Evolutionary conservation across 345 rosid species (phyloP), one percentile per base, ranked within the genome.

Genomic region (Moricandia arvensis): DNA sequence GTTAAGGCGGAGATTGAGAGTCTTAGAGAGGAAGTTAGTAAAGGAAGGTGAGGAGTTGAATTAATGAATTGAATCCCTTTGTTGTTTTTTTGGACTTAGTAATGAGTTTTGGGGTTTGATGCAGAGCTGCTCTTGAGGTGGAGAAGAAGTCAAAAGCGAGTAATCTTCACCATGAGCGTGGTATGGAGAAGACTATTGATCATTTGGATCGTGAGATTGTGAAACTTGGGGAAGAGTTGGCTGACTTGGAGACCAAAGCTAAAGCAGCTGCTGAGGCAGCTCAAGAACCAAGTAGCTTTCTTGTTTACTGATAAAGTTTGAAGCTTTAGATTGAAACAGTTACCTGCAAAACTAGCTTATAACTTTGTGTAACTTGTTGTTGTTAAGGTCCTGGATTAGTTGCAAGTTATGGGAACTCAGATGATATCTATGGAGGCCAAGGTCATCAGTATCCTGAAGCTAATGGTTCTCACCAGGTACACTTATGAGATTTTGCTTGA

Each of bases 111-210:
- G 35, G 12, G 37, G 26, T 34, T 29, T 41, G 49, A 21, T 66
- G 24, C 77, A 94, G 98, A 77, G 82, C 89, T 71, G 97, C 96
- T 45, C 77, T 91, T 75, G 96, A 89, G 71, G 54, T 8, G 54
- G 98, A 94, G 91, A 90, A 88, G 87, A 89, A 84, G 88, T 85
- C 88, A 1, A 75, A 65, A 21, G 86, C 83, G 5, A 85, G 86
- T 67, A 90, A 94, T 57, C 85, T 85, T 58, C 90, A 86, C 81
- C 91, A 90, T 29, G 78, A 81, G 34, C 82, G 82, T 13, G 79
- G 80, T 37, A 83, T 91, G 96, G 90, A 89, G 77, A 89, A 86
- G 70, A 87, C 89, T 45, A 79, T 83, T 63, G 53, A 73, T 8
- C 67, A 80, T 0, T 17, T 94, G 59, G 74, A 82, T 33, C 81